phyloP scores from a whole-genome alignment of 495 filamentous ascomycete species.

The Trichoderma gamsii region DNA sequence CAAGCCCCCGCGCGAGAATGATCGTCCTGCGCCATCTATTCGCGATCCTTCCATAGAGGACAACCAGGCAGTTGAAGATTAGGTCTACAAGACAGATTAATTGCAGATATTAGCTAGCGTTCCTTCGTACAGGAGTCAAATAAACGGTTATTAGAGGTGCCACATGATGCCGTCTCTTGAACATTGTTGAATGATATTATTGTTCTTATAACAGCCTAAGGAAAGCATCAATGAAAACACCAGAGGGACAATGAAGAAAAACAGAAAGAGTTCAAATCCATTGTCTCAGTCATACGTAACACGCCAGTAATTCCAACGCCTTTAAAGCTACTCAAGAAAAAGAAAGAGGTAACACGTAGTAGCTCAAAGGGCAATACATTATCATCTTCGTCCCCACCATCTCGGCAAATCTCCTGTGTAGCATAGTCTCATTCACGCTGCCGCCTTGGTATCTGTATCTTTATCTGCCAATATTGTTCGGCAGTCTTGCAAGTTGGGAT shows the following conservation, averaged over 20 bases:
- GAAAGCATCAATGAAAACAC: background rate
- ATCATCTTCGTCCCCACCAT: background rate
- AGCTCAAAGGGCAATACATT: background rate
- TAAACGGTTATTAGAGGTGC: background rate
- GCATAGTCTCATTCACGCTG: background rate
- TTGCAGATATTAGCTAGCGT: background rate
- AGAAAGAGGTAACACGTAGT: background rate
- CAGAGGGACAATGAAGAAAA: too few species aligned
- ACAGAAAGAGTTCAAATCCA: background rate
- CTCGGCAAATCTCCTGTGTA: background rate
- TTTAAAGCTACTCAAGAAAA: background rate
- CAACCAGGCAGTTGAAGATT: constrained; percentile 17
- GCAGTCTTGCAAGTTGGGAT: background rate
- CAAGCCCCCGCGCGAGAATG: constrained; percentile 47
- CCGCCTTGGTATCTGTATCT: background rate
- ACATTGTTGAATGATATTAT: too few species aligned
- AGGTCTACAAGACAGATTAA: background rate
- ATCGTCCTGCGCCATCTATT: constrained; percentile 32
- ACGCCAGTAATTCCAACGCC: background rate
- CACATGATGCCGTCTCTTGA: background rate
- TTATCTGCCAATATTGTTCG: background rate
- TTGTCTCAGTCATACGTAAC: background rate
- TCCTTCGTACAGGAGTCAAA: too few species aligned
- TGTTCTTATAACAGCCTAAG: too few species aligned
- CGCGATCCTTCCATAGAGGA: constrained; percentile 24